Base-by-base conservation (phyloP, 768 basidiomycete species). In the Tephrocybe rancida region DNA sequence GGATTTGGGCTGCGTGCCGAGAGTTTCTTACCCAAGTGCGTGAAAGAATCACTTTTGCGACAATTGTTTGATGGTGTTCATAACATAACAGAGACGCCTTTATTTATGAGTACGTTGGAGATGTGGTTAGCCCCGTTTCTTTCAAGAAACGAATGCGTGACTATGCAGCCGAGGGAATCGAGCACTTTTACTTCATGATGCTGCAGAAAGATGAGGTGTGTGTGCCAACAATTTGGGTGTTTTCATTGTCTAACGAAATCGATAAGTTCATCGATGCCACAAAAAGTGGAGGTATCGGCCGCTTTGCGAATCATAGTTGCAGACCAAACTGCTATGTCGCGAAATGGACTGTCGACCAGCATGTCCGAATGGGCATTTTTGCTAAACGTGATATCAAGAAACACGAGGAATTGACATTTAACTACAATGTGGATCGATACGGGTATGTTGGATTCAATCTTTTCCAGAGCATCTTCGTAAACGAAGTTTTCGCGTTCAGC, bases 161-260 rank as follows among this genome's bases (percentile, higher is more conserved):
- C 8, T 99, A 99, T 67, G 95, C 85, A 2, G 83, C 87, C 38
- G 92, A 97, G 67, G 96, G 96, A 16, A 94, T 98, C 59, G 79
- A 83, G 48, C 97, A 98, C 69, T 99, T 98, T 63, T 99, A 98
- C 74, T 99, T 99, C 68, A 99, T 98, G 97, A 95, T 96, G 90
- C 71, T 99, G 53, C 97, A 99, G 73, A 94, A 92, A 66, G 95
- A 96, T 61, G 95, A 98, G 82, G 95, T 94, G 60, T 50, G 84
- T 70, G 13, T 16, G 29, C 35, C 22, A 42, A 26, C 22, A 13
- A 52, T 41, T n/a, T 19, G 5, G 10, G 21, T 34, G 47, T 9
- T 38, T 8, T 30, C 11, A 41, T 22, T 32, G 30, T 26, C 27
- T 32, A 46, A 22, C 30, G 25, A 6, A 8, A 9, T 37, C 10